Conservation (phyloP, 306 rosid species). For the Ormosia emarginata region DNA sequence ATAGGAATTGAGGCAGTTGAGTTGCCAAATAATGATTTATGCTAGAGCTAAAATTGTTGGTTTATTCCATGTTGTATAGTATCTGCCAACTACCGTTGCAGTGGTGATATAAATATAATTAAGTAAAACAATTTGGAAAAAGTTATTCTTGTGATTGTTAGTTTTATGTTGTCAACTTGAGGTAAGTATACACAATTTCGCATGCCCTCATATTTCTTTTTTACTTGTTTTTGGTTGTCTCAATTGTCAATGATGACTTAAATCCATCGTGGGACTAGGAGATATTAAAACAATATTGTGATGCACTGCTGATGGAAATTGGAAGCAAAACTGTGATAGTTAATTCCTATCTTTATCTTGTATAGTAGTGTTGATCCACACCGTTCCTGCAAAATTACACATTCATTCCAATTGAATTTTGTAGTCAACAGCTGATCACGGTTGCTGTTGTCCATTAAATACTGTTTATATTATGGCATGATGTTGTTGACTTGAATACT, state of each 20-base stretch:
- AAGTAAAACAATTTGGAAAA: not conserved
- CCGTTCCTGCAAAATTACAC: not conserved
- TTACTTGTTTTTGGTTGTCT: not conserved
- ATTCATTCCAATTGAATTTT: not conserved
- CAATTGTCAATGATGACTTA: not conserved
- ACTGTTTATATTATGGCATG: not conserved
- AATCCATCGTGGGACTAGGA: not conserved
- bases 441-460: not conserved
- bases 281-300: not conserved
- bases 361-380: not conserved
- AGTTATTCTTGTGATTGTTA: not conserved
- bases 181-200: not conserved
- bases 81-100: not conserved
- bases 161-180: not conserved
- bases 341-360: not conserved
- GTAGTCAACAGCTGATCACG: not conserved
- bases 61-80: not conserved
- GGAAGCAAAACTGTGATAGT: not conserved
- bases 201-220: not conserved
- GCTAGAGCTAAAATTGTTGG: not conserved
- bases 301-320: not conserved
- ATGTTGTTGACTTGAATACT: slow-evolving; percentile 31
- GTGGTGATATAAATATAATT: not conserved
- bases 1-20: not conserved
- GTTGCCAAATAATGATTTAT: not conserved